A percentile compares a stretch with the other conserved stretches of the same genome.
Evolutionary conservation across 2,329 filamentous ascomycete genomes (phyloP).

Genomic region (Colletotrichum navitas): DNA sequence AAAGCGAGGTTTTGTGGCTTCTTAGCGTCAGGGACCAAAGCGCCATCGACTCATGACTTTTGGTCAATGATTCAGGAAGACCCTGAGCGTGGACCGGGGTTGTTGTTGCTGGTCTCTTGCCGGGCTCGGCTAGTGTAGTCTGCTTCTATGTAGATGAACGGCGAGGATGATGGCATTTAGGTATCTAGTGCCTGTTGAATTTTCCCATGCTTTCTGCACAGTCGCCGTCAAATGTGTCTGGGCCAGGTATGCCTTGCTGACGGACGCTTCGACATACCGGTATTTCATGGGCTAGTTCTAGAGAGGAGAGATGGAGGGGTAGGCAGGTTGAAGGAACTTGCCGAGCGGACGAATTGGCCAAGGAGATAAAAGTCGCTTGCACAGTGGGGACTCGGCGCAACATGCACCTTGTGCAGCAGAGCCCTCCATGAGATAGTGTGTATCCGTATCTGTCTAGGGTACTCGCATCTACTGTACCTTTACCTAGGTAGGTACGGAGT

Average conservation of each 20-base stretch:
- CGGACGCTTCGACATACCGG: not conserved
- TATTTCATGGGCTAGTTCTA: not conserved
- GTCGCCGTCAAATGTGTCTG: not conserved
- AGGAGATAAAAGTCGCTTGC: not conserved
- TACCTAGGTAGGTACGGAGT: too few relatives aligned
- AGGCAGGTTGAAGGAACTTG: not conserved
- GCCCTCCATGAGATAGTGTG: not conserved
- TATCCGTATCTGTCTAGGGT: not conserved
- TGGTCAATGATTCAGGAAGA: not conserved
- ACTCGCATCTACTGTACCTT: too few relatives aligned
- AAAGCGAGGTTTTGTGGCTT: conserved; percentile 8
- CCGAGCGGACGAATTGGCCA: not conserved
- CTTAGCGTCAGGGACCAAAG: conserved; percentile 28
- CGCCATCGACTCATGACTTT: conserved; percentile 2
- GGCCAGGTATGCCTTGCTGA: not conserved
- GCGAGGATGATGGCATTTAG: not conserved
- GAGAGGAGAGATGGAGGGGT: not conserved
- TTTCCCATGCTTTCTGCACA: not conserved
- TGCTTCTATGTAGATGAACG: not conserved
- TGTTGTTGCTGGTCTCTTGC: not conserved
- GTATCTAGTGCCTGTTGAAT: not conserved
- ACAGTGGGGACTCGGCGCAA: not conserved
- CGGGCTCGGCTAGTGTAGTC: not conserved
- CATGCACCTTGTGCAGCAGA: not conserved
- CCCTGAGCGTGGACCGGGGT: not conserved